These are phyloP conservation scores for Russula vinacea DNA, from an alignment of 768 basidiomycete species.

Conservation along the genomic window DNA sequence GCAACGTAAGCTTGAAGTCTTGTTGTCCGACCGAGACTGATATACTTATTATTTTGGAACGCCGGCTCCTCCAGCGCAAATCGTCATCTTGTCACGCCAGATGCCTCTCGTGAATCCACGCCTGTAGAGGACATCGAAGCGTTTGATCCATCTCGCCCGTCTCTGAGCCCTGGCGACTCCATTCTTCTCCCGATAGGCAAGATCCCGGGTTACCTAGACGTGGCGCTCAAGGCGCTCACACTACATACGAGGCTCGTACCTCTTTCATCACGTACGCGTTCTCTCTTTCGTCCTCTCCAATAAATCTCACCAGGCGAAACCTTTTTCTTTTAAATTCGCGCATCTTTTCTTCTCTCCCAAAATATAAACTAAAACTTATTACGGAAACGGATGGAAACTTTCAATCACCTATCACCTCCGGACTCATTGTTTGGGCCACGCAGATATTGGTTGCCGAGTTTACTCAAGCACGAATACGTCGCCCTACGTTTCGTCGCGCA, in stretches of 20 bases:
- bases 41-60: not conserved
- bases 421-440: not conserved
- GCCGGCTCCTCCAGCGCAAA: not conserved
- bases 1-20: conserved; percentile 2
- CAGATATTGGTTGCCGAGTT: conserved; percentile 45
- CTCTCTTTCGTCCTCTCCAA: conserved; percentile 21
- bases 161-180: conserved; percentile 5
- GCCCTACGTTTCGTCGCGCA: conserved; percentile 49
- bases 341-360: no score
- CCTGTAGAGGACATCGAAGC: conserved; percentile 1
- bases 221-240: conserved; percentile 35
- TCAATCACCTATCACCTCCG: not conserved
- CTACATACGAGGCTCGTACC: conserved; percentile 45
- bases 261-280: conserved; percentile 45
- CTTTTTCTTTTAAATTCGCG: not conserved
- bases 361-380: no score
- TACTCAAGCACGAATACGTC: conserved; percentile 42
- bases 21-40: not conserved
- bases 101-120: not conserved
- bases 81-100: not conserved
- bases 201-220: conserved; percentile 41
- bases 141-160: conserved; percentile 17
- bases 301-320: not conserved
- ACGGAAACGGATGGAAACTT: not conserved
- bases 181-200: conserved; percentile 34